Base-by-base conservation (phyloP, 2,329 filamentous ascomycete genomes). In the Knufia fluminis region DNA sequence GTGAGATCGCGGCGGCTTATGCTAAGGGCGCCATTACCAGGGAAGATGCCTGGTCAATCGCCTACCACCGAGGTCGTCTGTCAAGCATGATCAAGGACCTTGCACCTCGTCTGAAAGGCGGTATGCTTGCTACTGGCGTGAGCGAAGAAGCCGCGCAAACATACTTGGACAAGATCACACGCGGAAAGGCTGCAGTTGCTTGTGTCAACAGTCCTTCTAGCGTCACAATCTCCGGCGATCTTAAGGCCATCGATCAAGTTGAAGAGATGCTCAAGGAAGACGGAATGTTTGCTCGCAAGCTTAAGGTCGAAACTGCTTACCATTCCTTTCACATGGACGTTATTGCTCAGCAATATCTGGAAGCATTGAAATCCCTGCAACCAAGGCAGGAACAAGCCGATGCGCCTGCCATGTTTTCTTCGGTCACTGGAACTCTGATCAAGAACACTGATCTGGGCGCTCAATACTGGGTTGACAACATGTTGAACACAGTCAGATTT, bases 171-270 rank as follows among this genome's bases (percentile, higher is more conserved):
- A 7, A 6, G 10, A 33, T 55, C 38, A 41, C 49, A 10, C n/a
- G 24, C 6, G 61, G 61, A 3, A 40, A 52, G 33, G 39, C 41
- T 35, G 46, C 54, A 19, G 58, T 69, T n/a, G 71, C 66, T 1
- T 71, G 67, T 40, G 55, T 66, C 26, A 72, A 71, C 52, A 64
- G 62, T 1, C 65, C 63, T 0, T 50, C 51, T 1, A 67, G 60
- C 28, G 59, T 69, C 1, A 72, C 68, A 0, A 26, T 71, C 1
- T 64, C 62, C n/a, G 67, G 67, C 0, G 62, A 66, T 22, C 38
- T 31, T 0, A 50, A 54, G 0, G 54, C 58, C 23, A 52, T 70
- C 4, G 55, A 62, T 17, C n/a, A 46, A 14, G 3, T 53, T 16
- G 33, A 53, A 16, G 40, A 33, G 3, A 7, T 43, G 3, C 22